These are phyloP conservation scores for Clitoria ternatea DNA, from an alignment of 306 rosid genomes.

Conservation along the genomic window DNA sequence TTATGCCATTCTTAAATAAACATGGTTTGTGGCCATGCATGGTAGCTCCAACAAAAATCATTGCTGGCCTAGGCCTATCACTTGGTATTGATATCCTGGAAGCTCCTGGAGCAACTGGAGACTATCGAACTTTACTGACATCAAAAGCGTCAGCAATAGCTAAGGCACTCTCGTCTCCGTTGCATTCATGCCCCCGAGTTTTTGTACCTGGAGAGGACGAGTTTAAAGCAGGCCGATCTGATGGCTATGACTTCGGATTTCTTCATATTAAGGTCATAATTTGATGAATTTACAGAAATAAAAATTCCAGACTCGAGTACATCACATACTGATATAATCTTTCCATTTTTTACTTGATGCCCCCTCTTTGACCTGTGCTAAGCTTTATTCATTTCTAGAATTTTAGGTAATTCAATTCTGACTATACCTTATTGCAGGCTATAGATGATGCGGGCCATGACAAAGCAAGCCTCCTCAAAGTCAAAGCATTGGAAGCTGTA, in stretches of 20 bases:
- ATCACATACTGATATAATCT: neutral
- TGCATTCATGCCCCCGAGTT: conserved; percentile 58
- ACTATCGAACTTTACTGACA: conserved; percentile 82
- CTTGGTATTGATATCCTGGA: conserved; percentile 92
- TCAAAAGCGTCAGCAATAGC: conserved; percentile 86
- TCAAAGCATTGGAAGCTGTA: conserved; percentile 82
- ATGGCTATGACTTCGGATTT: conserved; percentile 97
- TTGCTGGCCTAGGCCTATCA: conserved; percentile 92
- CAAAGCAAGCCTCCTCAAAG: conserved; percentile 78
- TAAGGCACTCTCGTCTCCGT: conserved; percentile 82
- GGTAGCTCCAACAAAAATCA: conserved; percentile 98
- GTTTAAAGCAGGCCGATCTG: conserved; percentile 68
- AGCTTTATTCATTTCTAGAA: neutral
- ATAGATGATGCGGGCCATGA: conserved; percentile 98
- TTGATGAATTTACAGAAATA: neutral
- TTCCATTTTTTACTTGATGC: neutral
- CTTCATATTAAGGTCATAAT: conserved; percentile 82
- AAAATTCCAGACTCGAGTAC: neutral
- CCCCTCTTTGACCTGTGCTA: neutral
- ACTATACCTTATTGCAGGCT: conserved; percentile 53
- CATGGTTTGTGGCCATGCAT: conserved; percentile 86
- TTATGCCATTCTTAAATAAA: conserved; percentile 67
- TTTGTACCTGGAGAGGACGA: conserved; percentile 92
- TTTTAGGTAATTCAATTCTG: neutral
- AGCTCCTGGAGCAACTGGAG: conserved; percentile 98